Base-by-base conservation (phyloP, 2,329 filamentous ascomycete genomes). In the Paecilomyces fulvus region DNA sequence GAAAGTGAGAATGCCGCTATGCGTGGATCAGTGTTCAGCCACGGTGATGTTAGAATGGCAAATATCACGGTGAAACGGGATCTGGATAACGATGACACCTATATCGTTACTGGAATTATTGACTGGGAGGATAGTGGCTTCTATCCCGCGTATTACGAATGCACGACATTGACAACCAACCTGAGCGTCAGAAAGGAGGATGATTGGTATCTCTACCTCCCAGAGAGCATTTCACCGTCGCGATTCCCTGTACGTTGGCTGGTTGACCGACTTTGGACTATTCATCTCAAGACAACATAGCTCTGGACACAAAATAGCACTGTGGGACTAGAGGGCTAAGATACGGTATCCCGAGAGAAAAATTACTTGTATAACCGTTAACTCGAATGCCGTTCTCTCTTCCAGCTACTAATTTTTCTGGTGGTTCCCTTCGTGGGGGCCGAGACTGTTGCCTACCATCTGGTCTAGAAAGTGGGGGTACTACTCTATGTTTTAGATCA, bases 101-200 rank as follows among this genome's bases (percentile, higher is more conserved):
- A 28, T 3, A 5, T 55, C 2, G 58, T 69, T 10, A 64, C 60
- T 49, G 64, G 67, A 8, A 64, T 68, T 43, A 64, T 71, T 54
- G 67, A 70, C 51, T 70, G 66, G 67, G 67, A 69, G 33, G 53
- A 67, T 48, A 63, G 64, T 53, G 67, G 67, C 4, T 70, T 69
- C 49, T 70, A 70, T 57, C 66, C 67, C 1, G 56, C 57, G 10
- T 66, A 67, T 33, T 62, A 67, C 55, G 67, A 70, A 55, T 67
- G 59, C 49, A 69, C 61, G 33, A 52, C 30, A 3, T 21, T 65
- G 21, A 61, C 64, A 25, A 46, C 57, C 8, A 59, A 33, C 8
- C 20, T 65, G 51, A 62, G 60, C 49, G 9, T 64, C 10, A 51
- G 60, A 11, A 54, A 63, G 14, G 63, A 68, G 20, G 55, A 67